Conservation (phyloP, 2,329 filamentous ascomycete genomes). For the Colletotrichum eremochloae region DNA sequence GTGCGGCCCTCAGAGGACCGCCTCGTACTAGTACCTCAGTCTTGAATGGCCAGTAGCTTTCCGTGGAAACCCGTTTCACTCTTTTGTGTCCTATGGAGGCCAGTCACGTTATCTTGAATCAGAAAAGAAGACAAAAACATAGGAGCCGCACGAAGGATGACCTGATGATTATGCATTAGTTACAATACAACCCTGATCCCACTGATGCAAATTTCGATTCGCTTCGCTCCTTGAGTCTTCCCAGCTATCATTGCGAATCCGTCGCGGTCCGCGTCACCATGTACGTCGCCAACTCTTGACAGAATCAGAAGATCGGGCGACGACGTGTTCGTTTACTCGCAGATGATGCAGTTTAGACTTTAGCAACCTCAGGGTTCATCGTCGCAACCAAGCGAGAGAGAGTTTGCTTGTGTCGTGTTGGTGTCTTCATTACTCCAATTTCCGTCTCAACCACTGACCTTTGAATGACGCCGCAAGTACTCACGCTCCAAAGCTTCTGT, state of each 20-base stretch:
- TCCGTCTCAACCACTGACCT: slow-evolving; percentile 3
- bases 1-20: too few relatives aligned
- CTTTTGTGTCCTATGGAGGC: not conserved
- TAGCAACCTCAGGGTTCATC: slow-evolving; percentile 5
- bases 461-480: slow-evolving; percentile 3
- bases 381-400: slow-evolving; percentile 18
- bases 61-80: not conserved
- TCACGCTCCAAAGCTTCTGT: not conserved
- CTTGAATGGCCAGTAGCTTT: slow-evolving; percentile 16
- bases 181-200: slow-evolving; percentile 17
- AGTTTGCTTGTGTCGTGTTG: slow-evolving; percentile 23
- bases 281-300: slow-evolving; percentile 6
- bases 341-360: slow-evolving; percentile 23
- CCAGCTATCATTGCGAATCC: not conserved
- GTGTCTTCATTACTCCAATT: not conserved
- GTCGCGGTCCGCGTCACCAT: slow-evolving; percentile 14
- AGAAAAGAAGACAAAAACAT: not conserved
- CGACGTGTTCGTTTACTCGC: slow-evolving; percentile 2
- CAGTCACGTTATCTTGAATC: not conserved
- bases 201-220: slow-evolving; percentile 13
- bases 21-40: not conserved
- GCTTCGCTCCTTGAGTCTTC: not conserved
- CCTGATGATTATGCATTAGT: not conserved
- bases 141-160: not conserved
- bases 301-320: slow-evolving; percentile 15